Base-by-base conservation (phyloP, 2,329 filamentous ascomycete species). In the Hymenoscyphus scutula region DNA sequence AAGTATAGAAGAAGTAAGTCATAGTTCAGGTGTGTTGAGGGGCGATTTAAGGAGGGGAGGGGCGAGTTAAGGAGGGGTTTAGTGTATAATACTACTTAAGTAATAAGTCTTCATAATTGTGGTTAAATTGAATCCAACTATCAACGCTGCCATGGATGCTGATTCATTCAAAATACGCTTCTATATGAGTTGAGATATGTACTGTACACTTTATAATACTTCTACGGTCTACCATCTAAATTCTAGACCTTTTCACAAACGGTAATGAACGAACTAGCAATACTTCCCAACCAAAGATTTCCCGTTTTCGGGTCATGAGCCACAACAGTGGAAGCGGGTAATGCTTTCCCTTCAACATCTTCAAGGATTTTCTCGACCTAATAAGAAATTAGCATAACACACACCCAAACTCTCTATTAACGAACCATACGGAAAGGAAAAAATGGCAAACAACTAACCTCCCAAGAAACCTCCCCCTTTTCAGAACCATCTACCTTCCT, bases 291-390 rank as follows among this genome's bases (percentile, higher is more conserved):
- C 60, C 72, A 74, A 29, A 73, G 57, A 37, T 57, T 69, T 5
- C 67, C 71, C 13, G 67, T 73, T 59, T 59, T 61, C 2, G 65
- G 65, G 68, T 74, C 72, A 62, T 71, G 68, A 23, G 70, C 66
- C 11, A 60, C 66, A 30, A 63, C 61, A 5, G 69, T 73, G 27
- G 68, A 67, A 15, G 61, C 63, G 4, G 62, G 65, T 37, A 71
- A 56, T 5, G 58, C 27, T 62, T 68, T 70, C 1, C 64, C 71
- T 29, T 71, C 69, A n/a, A 59, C 61, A 64, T 76, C 74, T 61
- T 76, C 75, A 11, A 75, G 61, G 13, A 73, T 53, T 58, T 74
- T 76, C 25, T 63, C 59, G 17, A 71, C 65, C 29, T 69, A 23
- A 25, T 25, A 4, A 48, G 6, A 34, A 34, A 25, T 48, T 11